Percentiles rank a stretch among this genome's conserved stretches.
These are phyloP conservation scores for Leptodermis oblonga DNA, from an alignment of 257 asterid species.

Conservation along the genomic window DNA sequence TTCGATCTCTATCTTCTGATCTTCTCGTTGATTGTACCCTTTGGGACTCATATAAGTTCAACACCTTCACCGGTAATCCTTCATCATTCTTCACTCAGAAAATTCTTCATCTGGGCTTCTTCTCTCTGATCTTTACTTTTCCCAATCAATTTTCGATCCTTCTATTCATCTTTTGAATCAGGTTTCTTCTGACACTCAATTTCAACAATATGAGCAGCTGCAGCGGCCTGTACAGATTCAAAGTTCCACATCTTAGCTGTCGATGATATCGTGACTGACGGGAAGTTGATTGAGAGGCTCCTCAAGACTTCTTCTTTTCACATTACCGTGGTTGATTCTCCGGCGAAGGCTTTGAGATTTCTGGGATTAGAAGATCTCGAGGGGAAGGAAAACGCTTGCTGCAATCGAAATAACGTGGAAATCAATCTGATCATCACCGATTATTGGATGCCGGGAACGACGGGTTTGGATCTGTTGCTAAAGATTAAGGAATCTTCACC, in stretches of 20 bases:
- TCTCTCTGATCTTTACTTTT: no score
- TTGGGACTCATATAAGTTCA: not conserved
- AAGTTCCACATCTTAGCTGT: constrained; percentile 44
- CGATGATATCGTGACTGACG: constrained; percentile 57
- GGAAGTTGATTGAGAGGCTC: constrained; percentile 55
- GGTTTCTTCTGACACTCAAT: no score
- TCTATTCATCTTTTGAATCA: no score
- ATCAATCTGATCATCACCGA: constrained; percentile 66
- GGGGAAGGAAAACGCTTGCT: constrained; percentile 14
- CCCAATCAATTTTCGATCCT: no score
- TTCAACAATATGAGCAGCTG: not conserved
- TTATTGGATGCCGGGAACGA: constrained; percentile 64
- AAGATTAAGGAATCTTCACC: constrained; percentile 54
- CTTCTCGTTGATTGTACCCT: no score
- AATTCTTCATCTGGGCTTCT: no score
- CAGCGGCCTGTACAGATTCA: not conserved
- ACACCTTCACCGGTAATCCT: no score
- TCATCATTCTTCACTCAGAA: no score
- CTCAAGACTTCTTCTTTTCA: constrained; percentile 58
- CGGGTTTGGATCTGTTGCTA: constrained; percentile 58
- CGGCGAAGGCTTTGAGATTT: constrained; percentile 48
- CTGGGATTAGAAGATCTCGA: constrained; percentile 46
- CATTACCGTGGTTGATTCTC: constrained; percentile 66
- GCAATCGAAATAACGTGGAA: constrained; percentile 16
- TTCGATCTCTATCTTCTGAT: constrained; percentile 5